Evolutionary conservation across 768 basidiomycete genomes (phyloP), one percentile per base, ranked within the genome.

Genomic region (Hygrophorus pudorinus): DNA sequence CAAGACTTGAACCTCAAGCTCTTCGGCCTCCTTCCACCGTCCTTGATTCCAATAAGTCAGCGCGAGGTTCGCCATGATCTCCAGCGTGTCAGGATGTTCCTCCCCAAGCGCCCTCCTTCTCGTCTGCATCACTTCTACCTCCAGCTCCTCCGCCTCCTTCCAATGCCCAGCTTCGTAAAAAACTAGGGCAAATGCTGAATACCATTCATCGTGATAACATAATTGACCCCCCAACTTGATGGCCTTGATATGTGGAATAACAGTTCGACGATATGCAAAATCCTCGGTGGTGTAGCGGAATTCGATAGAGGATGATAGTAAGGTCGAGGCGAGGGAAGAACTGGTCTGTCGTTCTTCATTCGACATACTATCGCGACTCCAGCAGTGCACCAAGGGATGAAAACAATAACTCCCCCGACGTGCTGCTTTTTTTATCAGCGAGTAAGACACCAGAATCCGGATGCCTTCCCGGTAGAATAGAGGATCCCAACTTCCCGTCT

Each of bases 401-500:
- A 53, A 17, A 34, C 38, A 36, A 33, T 51, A 55, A 13, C 11
- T 21, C 6, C 36, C 28, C 17, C 31, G n/a, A 24, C 7, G 7
- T 24, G n/a, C 1, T 9, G 24, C 33, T 41, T 38, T 41, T 40
- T 51, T 51, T 14, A 55, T 39, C 42, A 55, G 44, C 12, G 54
- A 55, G 31, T 51, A 49, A 17, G 45, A 47, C 13, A 46, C n/a
- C 30, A 56, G 41, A 1, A 54, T 27, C 40, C 46, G 38, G 38
- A 56, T 54, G 4, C 53, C 55, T 18, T 39, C 14, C 21, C 39
- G 20, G 39, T 54, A 54, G 5, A 28, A 14, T 5, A 46, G 16
- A 24, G 39, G 28, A 48, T 54, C 42, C 55, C 55, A 53, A 12
- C 20, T 10, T 14, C 34, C 16, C 30, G 41, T 21, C 20, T 45